phyloP scores from a whole-genome alignment of 441 rosid species.

The Dalechampia spathulata region DNA sequence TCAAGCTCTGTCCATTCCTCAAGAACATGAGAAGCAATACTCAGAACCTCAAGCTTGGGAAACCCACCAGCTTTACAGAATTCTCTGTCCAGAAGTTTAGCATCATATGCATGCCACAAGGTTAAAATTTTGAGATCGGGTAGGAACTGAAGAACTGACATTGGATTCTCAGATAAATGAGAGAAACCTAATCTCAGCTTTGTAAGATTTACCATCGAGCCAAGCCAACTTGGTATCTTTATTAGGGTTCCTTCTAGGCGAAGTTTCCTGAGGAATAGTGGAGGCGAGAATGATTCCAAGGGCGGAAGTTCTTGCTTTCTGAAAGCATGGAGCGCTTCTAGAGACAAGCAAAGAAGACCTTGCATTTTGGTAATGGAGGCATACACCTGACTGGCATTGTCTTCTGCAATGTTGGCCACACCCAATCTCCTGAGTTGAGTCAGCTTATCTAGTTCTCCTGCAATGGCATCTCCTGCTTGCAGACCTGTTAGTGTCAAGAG shows the following conservation, averaged over 20 bases:
- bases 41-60: constrained; percentile 27
- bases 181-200: constrained; percentile 28
- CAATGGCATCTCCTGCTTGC: constrained; percentile 19
- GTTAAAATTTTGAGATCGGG: constrained; percentile 29
- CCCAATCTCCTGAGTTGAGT: constrained; percentile 30
- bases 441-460: constrained; percentile 22
- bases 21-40: constrained; percentile 22
- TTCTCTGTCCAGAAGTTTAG: constrained; percentile 28
- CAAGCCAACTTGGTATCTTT: constrained; percentile 28
- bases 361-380: constrained; percentile 28
- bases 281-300: constrained; percentile 28
- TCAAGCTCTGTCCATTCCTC: constrained; percentile 39
- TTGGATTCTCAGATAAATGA: constrained; percentile 31
- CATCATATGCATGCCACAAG: constrained; percentile 30
- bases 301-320: constrained; percentile 13
- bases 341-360: constrained; percentile 25
- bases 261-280: constrained; percentile 29
- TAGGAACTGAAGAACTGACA: constrained; percentile 27
- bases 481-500: constrained; percentile 29
- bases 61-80: constrained; percentile 35
- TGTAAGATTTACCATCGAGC: constrained; percentile 26
- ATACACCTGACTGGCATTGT: constrained; percentile 18
- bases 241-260: constrained; percentile 23
- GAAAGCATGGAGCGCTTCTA: constrained; percentile 18
- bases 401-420: constrained; percentile 28